Evolutionary conservation across 2,329 filamentous ascomycete genomes (phyloP), one percentile per base, ranked within the genome.

Genomic region (Ophiocordyceps robertsii): DNA sequence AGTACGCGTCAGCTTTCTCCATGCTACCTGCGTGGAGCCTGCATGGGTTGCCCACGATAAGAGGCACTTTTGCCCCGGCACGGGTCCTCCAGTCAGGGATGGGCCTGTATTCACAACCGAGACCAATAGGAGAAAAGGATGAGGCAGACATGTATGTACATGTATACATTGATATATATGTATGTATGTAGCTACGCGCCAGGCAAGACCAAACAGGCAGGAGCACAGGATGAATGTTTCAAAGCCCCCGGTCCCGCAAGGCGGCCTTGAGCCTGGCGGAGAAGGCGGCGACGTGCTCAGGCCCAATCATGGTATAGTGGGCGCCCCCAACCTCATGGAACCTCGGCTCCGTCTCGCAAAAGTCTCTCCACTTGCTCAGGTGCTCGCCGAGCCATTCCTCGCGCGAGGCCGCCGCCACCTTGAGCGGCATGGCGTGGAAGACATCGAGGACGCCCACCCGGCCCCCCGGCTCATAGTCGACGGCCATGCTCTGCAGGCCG

Each of bases 381-480:
- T 46, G 42, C 2, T 37, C 32, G 13, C 29, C 17, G 10, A 46
- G 4, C 45, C 42, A 46, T 3, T 46, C 45, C 13, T 38, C 37
- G 12, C 37, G 30, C 7, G 45, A 44, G 3, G 8, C 6, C 4
- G 45, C 37, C 21, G 33, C 45, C 12, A 8, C 31, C n/a, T 19
- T 21, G 8, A 46, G 29, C 11, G 42, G 45, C 2, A 31, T 30
- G 2, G 42, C 45, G 21, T 42, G 38, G 24, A 46, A 44, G 5
- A 46, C 40, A 17, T 46, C 45, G 3, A 44, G 31, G 0, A 12
- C 19, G 12, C n/a, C 17, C 2, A 46, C 45, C 16, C 3, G 17
- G 2, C 45, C 45, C 4, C 17, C 10, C 10, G 45, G 45, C 30
- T 70, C 62, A 46, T 70, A 72, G 14, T 69, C 57, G 1, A 49